Base-by-base conservation (phyloP, 768 basidiomycete species). In the Macrolepiota fuliginosa region DNA sequence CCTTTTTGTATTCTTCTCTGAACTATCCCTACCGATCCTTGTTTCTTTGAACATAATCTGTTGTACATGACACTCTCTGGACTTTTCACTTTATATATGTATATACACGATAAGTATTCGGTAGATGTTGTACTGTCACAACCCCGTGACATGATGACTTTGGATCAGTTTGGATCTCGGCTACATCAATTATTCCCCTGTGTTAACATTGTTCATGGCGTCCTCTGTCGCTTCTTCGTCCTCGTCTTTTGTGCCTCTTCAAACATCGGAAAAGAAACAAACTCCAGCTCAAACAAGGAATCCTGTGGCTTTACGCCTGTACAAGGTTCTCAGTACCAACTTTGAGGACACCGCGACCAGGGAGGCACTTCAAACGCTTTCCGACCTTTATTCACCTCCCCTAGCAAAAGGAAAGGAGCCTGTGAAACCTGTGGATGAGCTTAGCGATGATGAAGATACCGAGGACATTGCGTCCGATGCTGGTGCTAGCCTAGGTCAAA, bases 301-400 rank as follows among this genome's bases (percentile, higher is more conserved):
- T 67, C 94, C 95, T 1, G 82, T 96, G 42, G 86, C 93, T n/a
- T 75, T 90, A 0, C 82, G 95, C 11, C 77, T 96, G n/a, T 95
- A 94, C 74, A 97, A 97, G 74, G 89, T 96, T 63, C 79, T 96
- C 19, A 87, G 90, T 37, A 89, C 89, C 1, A 89, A 83, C 53
- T 94, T 89, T 62, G 86, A 91, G 27, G 92, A 93, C 66, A 79
- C 84, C 39, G 84, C 87, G 5, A 93, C 92, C 0, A 79, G 80
- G 27, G 91, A 96, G 67, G 94, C 94, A 2, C 77, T 97, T 12
- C 80, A 83, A 50, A 95, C 93, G 0, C 83, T 96, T 39, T 93
- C 94, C 1, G 85, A 89, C 15, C 79, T 94, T 54, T 98, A 97
- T 70, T 79, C 74, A 17, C 60, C 74, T 39, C 54, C 68, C 2